phyloP scores from a whole-genome alignment of 225 moss, liverwort and hornwort genomes.

The Ulota crispa region DNA sequence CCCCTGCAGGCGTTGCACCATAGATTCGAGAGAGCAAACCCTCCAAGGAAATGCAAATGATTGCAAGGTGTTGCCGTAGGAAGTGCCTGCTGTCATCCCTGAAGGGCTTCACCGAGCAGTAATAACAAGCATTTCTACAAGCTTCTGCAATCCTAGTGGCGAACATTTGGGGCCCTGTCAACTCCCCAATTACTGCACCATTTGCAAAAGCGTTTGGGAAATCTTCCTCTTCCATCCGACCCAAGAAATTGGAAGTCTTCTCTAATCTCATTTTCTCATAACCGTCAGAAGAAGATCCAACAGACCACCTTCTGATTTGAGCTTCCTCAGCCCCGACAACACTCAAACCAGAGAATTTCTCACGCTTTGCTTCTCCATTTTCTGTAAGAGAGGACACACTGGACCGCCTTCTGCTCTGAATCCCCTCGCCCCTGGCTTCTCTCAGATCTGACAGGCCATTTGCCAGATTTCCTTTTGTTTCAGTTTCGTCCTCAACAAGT shows the following conservation, averaged over 20 bases:
- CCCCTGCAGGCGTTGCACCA: slow-evolving; percentile 60
- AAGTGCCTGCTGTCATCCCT: slow-evolving; percentile 49
- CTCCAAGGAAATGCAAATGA: slow-evolving; percentile 66
- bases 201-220: slow-evolving; percentile 17
- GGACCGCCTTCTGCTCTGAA: slow-evolving; percentile 27
- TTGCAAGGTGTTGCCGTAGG: slow-evolving; percentile 58
- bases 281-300: slow-evolving; percentile 23
- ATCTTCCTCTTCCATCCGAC: slow-evolving; percentile 27
- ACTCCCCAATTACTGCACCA: slow-evolving; percentile 25
- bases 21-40: slow-evolving; percentile 52
- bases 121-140: slow-evolving; percentile 41
- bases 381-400: slow-evolving; percentile 18
- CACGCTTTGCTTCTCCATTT: background rate
- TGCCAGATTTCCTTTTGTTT: slow-evolving; percentile 20
- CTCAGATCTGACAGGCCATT: slow-evolving; percentile 19
- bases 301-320: slow-evolving; percentile 30
- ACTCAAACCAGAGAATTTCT: slow-evolving; percentile 5
- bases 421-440: slow-evolving; percentile 15
- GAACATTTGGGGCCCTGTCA: slow-evolving; percentile 37
- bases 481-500: slow-evolving; percentile 22
- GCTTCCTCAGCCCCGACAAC: slow-evolving; percentile 21
- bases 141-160: slow-evolving; percentile 48
- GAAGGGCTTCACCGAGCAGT: slow-evolving; percentile 47
- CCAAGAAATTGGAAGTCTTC: slow-evolving; percentile 16
- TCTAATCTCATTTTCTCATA: slow-evolving; percentile 7